These are phyloP conservation scores for Hanseniaspora jakobsenii DNA, from an alignment of 805 yeast genomes.

Conservation along the genomic window DNA sequence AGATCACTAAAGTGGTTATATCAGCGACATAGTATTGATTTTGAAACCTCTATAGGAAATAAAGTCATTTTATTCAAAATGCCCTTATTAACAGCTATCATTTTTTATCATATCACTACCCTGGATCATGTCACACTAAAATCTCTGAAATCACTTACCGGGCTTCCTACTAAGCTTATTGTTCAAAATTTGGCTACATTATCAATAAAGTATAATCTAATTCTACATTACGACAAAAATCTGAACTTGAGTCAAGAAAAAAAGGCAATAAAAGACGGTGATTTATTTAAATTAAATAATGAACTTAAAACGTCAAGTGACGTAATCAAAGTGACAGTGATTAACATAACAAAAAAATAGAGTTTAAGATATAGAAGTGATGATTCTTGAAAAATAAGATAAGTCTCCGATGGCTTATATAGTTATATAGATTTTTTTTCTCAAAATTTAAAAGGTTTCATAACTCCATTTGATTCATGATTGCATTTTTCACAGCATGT, in stretches of 20 bases:
- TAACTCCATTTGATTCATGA: conserved; percentile 45
- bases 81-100: conserved; percentile 70
- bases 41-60: conserved; percentile 55
- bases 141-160: conserved; percentile 54
- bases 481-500: conserved; percentile 48
- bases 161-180: conserved; percentile 62
- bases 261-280: conserved; percentile 51
- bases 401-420: too few species aligned
- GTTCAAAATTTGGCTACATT: conserved; percentile 70
- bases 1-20: conserved; percentile 68
- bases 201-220: conserved; percentile 58
- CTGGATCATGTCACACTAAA: conserved; percentile 41
- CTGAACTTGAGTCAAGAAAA: conserved; percentile 44
- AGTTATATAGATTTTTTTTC: conserved; percentile 37
- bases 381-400: too few species aligned
- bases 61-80: conserved; percentile 65
- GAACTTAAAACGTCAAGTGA: conserved; percentile 55
- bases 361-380: not conserved
- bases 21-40: conserved; percentile 69
- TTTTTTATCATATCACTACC: conserved; percentile 62
- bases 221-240: conserved; percentile 60
- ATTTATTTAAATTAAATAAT: conserved; percentile 55
- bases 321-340: conserved; percentile 55
- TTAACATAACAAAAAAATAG: conserved; percentile 40
- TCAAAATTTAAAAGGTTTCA: conserved; percentile 12